Conservation (phyloP, 2,329 filamentous ascomycete species). For the Ophiostoma ips region DNA sequence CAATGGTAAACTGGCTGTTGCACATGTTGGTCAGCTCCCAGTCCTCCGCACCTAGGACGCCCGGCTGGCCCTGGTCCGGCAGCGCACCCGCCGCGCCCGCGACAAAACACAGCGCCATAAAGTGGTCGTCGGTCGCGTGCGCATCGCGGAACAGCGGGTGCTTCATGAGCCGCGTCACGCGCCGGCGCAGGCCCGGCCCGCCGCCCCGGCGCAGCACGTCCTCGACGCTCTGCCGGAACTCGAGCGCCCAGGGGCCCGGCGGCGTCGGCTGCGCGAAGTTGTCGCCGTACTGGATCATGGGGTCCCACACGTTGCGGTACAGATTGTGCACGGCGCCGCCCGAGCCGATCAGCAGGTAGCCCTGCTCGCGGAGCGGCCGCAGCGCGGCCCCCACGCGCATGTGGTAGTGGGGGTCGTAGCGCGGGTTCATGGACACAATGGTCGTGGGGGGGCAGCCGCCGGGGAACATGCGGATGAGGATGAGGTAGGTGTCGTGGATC, state of each 20-base stretch:
- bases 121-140: slow-evolving; percentile 57
- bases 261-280: slow-evolving; percentile 47
- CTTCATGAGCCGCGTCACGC: slow-evolving; percentile 51
- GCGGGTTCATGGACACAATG: slow-evolving; percentile 28
- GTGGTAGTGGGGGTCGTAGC: slow-evolving; percentile 28
- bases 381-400: slow-evolving; percentile 43
- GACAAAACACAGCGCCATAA: slow-evolving; percentile 51
- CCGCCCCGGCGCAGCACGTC: slow-evolving; percentile 34
- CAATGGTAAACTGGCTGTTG: slow-evolving; percentile 45
- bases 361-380: slow-evolving; percentile 38
- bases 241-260: slow-evolving; percentile 45
- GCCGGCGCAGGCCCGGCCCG: slow-evolving; percentile 39
- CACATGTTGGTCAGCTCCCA: slow-evolving; percentile 55
- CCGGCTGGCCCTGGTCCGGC: slow-evolving; percentile 29
- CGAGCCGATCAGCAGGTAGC: slow-evolving; percentile 38
- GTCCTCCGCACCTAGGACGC: slow-evolving; percentile 40
- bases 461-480: slow-evolving; percentile 58
- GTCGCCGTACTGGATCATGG: slow-evolving; percentile 49
- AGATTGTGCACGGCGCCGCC: slow-evolving; percentile 57
- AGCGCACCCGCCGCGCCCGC: slow-evolving; percentile 39
- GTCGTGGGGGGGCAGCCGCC: slow-evolving; percentile 50
- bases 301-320: slow-evolving; percentile 51
- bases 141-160: slow-evolving; percentile 51
- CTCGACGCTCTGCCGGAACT: slow-evolving; percentile 52
- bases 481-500: slow-evolving; percentile 59